A percentile compares a stretch with the other conserved stretches of the same genome.
phyloP scores from a whole-genome alignment of 176 grass and related monocot genomes.

The Elaeis guineensis region DNA sequence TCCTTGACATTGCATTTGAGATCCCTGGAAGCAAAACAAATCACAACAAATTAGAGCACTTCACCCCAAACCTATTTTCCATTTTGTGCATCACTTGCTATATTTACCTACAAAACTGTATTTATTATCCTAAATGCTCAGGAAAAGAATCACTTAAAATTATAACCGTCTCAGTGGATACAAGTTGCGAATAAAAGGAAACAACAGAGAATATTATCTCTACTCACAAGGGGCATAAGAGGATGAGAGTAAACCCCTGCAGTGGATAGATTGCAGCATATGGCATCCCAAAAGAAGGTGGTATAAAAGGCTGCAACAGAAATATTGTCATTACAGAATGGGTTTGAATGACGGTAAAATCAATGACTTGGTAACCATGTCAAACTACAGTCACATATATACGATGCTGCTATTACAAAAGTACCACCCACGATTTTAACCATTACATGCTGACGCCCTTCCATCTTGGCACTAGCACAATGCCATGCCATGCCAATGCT shows the following conservation, averaged over 20 bases:
- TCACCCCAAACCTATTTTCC: too few species aligned
- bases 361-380: neutral
- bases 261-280: constrained; percentile 61
- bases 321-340: neutral
- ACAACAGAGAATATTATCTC: constrained; percentile 2
- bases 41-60: neutral
- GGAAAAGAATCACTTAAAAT: too few species aligned
- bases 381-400: neutral
- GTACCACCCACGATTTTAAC: neutral
- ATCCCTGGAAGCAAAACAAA: constrained; percentile 1
- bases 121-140: neutral
- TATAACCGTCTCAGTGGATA: constrained; percentile 7
- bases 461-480: neutral
- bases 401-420: neutral
- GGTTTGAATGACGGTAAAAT: neutral
- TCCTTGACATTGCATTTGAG: constrained; percentile 12
- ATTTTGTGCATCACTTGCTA: too few species aligned
- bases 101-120: too few species aligned
- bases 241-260: constrained; percentile 54
- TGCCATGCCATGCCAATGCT: neutral
- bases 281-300: constrained; percentile 44
- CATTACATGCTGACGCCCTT: too few species aligned
- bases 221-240: constrained; percentile 56
- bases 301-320: constrained; percentile 39
- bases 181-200: neutral